A percentile compares a stretch with the other conserved stretches of the same genome.
phyloP scores from a whole-genome alignment of 345 rosid species.

The Acer saccharum region DNA sequence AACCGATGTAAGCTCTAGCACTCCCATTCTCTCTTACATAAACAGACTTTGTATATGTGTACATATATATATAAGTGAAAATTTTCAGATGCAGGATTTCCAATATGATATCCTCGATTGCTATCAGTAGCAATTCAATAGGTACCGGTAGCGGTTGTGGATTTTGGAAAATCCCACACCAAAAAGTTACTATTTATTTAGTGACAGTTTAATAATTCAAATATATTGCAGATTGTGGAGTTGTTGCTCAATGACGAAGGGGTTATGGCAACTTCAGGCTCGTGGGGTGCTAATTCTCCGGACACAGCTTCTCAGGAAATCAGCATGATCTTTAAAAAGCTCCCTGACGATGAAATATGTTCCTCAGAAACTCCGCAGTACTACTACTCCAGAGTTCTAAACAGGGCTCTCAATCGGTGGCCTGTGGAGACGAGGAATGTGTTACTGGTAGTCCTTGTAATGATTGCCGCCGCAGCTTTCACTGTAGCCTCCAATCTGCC shows the following conservation, averaged over 20 bases:
- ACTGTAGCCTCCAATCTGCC: not conserved
- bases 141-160: too few species aligned
- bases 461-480: constrained; percentile 5
- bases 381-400: not conserved
- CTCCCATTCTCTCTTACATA: too few species aligned
- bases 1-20: not conserved
- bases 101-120: too few species aligned
- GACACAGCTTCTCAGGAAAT: not conserved
- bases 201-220: too few species aligned
- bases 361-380: not conserved
- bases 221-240: not conserved
- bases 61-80: too few species aligned
- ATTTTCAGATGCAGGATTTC: too few species aligned
- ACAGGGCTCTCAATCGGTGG: not conserved
- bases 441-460: constrained; percentile 5
- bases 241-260: not conserved
- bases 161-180: too few species aligned
- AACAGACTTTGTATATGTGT: too few species aligned
- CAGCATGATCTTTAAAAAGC: not conserved
- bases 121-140: too few species aligned
- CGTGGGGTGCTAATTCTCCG: not conserved
- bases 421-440: constrained; percentile 14
- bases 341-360: not conserved
- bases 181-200: too few species aligned
- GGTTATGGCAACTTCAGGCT: not conserved